Evolutionary conservation across 2,329 filamentous ascomycete species (phyloP), one percentile per base, ranked within the genome.

Genomic region (Coniochaeta ligniaria): DNA sequence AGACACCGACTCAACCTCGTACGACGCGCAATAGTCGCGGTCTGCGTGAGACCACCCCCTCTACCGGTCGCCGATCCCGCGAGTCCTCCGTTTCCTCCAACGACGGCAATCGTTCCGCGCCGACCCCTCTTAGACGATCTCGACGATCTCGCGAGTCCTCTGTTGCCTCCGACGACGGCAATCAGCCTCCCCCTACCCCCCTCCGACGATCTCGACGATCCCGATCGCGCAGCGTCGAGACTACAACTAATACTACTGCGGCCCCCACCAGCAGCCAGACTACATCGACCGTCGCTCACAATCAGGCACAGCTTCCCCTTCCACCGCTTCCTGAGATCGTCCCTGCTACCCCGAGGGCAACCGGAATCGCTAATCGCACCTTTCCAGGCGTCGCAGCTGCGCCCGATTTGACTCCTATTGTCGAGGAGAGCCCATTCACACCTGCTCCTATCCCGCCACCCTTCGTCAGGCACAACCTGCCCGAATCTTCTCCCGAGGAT

Each of bases 21-120:
- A 63, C 64, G 35, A 66, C 66, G 61, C 65, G 65, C 57, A 67
- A 66, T 47, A 65, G 64, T 60, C 63, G 66, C 60, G 66, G 66
- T 14, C 52, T 66, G 20, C 64, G 66, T 22, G 47, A 31, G 22
- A 28, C 47, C 12, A 52, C 47, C 26, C 47, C 47, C 6, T 31
- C 47, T 9, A 22, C 5, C n/a, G 7, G 31, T 31, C 54, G 33
- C 17, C 31, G 20, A 9, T 22, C 31, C 17, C 54, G 54, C 54
- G 54, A 56, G 35, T 56, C 54, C 54, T 56, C 54, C 28, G 31
- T 56, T 26, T 17, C 31, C n/a, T 36, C 54, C 22, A 4, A 11
- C 47, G 47, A 52, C 47, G 22, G 14, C 22, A 11, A 14, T 52
- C 47, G 6, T 9, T 12, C 24, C 17, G 14, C 54, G 11, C 31